Conservation (phyloP, 208 protist species). For the Phytomonas francai region DNA sequence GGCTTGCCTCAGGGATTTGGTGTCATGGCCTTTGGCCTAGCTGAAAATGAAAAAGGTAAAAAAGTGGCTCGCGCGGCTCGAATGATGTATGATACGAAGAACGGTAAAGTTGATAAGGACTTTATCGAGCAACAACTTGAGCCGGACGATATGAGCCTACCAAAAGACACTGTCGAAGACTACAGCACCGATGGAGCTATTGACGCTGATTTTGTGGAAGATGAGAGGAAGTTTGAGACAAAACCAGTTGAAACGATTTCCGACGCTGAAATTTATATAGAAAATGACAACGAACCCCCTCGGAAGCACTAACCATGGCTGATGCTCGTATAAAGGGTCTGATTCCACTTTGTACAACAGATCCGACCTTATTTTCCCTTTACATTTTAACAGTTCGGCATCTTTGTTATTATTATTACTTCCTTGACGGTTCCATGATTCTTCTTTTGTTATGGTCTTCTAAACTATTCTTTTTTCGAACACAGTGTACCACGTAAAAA, state of each 20-base stretch:
- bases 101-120: constrained; percentile 76
- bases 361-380: constrained; percentile 2
- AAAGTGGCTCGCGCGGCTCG: constrained; percentile 79
- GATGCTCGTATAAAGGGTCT: not conserved
- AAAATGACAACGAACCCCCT: constrained; percentile 14
- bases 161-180: constrained; percentile 68
- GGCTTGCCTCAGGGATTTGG: constrained; percentile 60
- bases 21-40: constrained; percentile 88
- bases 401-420: constrained; percentile 7
- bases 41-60: constrained; percentile 86
- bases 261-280: constrained; percentile 36
- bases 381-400: constrained; percentile 3
- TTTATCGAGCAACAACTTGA: constrained; percentile 85
- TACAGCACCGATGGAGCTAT: constrained; percentile 68
- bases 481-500: not conserved
- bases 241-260: constrained; percentile 20
- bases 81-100: constrained; percentile 70
- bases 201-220: constrained; percentile 83
- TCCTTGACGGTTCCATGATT: not conserved
- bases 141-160: constrained; percentile 72
- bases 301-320: not conserved
- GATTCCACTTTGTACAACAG: not conserved
- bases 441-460: constrained; percentile 2
- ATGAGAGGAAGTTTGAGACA: constrained; percentile 15
- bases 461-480: constrained; percentile 1